A percentile compares a stretch with the other conserved stretches of the same genome.
These are phyloP conservation scores for Dicorynia guianensis DNA, from an alignment of 306 rosid species.

Conservation along the genomic window DNA sequence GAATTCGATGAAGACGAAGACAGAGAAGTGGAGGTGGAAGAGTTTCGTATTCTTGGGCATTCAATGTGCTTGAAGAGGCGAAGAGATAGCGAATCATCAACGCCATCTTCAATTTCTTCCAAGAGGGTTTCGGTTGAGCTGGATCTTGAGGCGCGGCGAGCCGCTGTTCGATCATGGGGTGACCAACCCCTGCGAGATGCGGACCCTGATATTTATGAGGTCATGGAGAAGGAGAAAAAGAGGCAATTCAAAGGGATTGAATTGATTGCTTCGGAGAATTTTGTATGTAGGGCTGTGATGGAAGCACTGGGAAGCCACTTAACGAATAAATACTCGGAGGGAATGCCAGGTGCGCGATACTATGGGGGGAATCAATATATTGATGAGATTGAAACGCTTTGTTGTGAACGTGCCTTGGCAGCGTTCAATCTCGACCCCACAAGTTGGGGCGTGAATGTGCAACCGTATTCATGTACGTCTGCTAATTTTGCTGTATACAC, in stretches of 20 bases:
- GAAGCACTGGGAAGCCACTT: constrained; percentile 94
- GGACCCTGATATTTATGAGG: constrained; percentile 69
- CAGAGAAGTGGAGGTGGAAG: constrained; percentile 60
- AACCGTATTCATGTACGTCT: constrained; percentile 92
- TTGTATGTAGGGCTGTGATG: constrained; percentile 82
- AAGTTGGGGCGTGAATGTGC: constrained; percentile 92
- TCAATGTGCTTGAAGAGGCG: constrained; percentile 87
- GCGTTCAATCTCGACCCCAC: constrained; percentile 72
- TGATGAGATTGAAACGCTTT: constrained; percentile 82
- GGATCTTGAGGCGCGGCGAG: constrained; percentile 67
- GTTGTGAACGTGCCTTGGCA: constrained; percentile 80
- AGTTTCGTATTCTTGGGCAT: constrained; percentile 86
- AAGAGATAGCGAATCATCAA: constrained; percentile 68
- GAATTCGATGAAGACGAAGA: constrained; percentile 57
- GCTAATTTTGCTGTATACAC: constrained; percentile 94
- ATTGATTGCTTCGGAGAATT: constrained; percentile 94
- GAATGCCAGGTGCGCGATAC: constrained; percentile 87
- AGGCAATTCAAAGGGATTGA: constrained; percentile 83
- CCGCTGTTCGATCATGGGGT: constrained; percentile 77
- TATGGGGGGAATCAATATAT: constrained; percentile 85
- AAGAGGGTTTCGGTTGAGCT: constrained; percentile 56
- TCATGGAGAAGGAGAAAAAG: constrained; percentile 87
- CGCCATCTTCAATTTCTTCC: constrained; percentile 41
- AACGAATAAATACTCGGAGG: constrained; percentile 92
- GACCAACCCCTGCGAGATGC: constrained; percentile 62